A percentile compares a stretch with the other conserved stretches of the same genome.
Conservation (phyloP, 208 protist genomes). For the Entamoeba moshkovskii region DNA sequence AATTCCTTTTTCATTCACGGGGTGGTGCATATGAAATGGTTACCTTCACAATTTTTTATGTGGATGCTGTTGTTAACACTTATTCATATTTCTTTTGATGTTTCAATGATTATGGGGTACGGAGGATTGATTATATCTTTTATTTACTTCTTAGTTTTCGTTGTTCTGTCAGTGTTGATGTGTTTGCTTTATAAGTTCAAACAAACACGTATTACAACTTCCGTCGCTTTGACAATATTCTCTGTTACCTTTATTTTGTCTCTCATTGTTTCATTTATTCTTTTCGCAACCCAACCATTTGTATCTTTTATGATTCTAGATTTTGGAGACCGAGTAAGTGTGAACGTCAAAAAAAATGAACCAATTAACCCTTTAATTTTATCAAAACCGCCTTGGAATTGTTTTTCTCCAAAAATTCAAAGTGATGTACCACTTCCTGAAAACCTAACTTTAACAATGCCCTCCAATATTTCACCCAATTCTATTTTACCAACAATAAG, state of each 20-base stretch:
- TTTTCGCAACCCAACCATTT: too few relatives aligned
- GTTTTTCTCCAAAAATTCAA: background rate
- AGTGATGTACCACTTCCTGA: background rate
- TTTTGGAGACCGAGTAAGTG: too few relatives aligned
- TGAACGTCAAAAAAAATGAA: background rate
- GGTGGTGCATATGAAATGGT: background rate
- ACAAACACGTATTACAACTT: too few relatives aligned
- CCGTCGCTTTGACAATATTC: too few relatives aligned
- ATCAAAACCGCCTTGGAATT: background rate
- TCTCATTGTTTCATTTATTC: too few relatives aligned
- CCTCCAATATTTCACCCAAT: background rate
- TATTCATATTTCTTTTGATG: background rate
- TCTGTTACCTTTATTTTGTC: too few relatives aligned
- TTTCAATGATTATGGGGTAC: background rate
- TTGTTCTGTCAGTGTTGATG: too few relatives aligned
- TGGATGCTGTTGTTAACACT: background rate
- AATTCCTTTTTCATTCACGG: background rate
- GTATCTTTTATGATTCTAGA: too few relatives aligned
- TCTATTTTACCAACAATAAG: too few relatives aligned
- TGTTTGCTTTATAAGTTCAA: too few relatives aligned
- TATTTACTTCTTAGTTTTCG: background rate
- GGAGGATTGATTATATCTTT: background rate
- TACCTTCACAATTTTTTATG: background rate
- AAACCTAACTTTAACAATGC: background rate
- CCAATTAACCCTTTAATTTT: background rate